Base-by-base conservation (phyloP, 345 rosid genomes). In the Eucalyptus curtisii region DNA sequence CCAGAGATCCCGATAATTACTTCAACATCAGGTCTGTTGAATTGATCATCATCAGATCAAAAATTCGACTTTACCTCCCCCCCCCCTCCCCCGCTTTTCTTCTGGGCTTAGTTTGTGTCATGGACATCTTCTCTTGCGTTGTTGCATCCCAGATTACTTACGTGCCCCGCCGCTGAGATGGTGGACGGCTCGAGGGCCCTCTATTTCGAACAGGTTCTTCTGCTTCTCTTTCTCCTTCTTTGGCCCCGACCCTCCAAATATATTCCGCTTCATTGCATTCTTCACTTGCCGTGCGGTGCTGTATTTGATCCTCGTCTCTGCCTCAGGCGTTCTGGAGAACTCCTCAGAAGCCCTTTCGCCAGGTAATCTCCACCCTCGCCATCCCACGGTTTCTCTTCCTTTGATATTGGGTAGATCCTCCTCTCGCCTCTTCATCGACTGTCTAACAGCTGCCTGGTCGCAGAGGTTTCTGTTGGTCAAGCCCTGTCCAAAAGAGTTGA, bases 121-220 rank as follows among this genome's bases (percentile, higher is more conserved):
- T 61, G 11, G 76, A 49, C 31, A 6, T 6, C 22, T 79, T 53
- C 44, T 40, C 16, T 59, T 25, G 61, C 27, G 61, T 61, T 42
- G 87, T 64, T 48, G 86, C 89, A 42, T 89, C 91, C 92, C 95
- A 97, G 99, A 92, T 91, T 94, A 94, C 91, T 94, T 82, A 92
- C 95, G 10, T 96, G 98, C 89, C 97, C 99, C 3, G 98, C 98
- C 59, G 97, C 99, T 40, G 99, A 96, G 84, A 93, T 96, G 99
- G 97, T 93, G 87, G 98, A 95, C 94, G 98, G 97, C 91, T 95
- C 97, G 17, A 95, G 95, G 91, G 94, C 94, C 91, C 93, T 95
- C 89, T 96, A 95, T 91, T 91, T 95, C 11, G 98, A 97, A 89
- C 98, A 95, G 91, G 98, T 95, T 27, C 86, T 79, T 90, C 42